Evolutionary conservation across 805 yeast species (phyloP).

Genomic region (Barnettozyma sucrosica): DNA sequence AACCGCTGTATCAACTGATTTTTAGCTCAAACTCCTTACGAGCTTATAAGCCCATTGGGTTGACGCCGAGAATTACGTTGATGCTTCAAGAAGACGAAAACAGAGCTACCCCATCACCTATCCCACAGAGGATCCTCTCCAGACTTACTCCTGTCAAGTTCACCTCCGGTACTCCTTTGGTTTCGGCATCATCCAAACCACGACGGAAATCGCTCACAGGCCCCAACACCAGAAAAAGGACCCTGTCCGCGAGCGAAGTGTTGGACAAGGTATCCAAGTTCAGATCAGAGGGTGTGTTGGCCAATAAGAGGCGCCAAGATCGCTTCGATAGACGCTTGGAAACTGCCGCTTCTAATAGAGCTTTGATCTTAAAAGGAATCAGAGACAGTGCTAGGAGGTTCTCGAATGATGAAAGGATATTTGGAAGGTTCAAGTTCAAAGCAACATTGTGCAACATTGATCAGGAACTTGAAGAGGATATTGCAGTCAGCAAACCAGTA

Average conservation of each 20-base stretch:
- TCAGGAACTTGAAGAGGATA: background rate
- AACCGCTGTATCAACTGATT: too few species aligned
- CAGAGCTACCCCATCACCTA: background rate
- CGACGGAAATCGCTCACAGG: background rate
- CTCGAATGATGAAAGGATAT: slow-evolving; percentile 1
- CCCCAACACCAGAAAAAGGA: slow-evolving; percentile 3
- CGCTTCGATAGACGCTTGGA: background rate
- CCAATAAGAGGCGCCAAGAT: background rate
- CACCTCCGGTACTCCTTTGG: background rate
- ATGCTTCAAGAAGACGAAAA: background rate
- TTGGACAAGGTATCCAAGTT: slow-evolving; percentile 5
- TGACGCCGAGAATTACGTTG: too few species aligned
- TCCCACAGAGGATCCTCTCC: background rate
- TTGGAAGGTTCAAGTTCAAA: slow-evolving; percentile 3
- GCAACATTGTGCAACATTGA: background rate
- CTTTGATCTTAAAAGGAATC: background rate
- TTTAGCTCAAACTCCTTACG: too few species aligned
- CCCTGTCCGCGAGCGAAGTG: slow-evolving; percentile 5
- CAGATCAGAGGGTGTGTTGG: slow-evolving; percentile 1
- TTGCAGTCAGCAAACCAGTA: background rate
- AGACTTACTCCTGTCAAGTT: background rate
- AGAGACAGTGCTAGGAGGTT: slow-evolving; percentile 6
- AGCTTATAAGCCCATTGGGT: background rate
- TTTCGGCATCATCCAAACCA: background rate
- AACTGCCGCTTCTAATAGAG: slow-evolving; percentile 2